Base-by-base conservation (phyloP, 2,329 filamentous ascomycete genomes). In the Scedosporium aurantiacum region DNA sequence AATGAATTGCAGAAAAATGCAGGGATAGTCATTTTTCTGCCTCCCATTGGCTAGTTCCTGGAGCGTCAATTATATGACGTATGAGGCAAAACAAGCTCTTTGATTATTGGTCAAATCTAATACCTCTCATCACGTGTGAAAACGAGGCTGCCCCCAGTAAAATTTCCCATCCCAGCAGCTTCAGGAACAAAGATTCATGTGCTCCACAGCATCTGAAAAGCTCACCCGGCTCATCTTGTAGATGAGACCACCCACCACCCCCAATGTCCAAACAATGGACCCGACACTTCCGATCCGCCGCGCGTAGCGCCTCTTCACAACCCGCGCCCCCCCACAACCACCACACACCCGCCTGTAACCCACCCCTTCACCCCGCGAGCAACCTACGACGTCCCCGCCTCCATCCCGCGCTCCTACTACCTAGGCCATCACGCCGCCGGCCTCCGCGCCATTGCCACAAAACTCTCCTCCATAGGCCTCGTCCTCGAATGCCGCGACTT, bases 401-500 rank as follows among this genome's bases (percentile, higher is more conserved):
- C 86, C 60, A 87, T 97, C 64, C 87, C 89, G 45, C 86, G 90
- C 66, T 94, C 93, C 63, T 99, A 97, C 76, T 99, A 90, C 76
- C 82, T 97, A 56, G 94, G 94, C 64, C 94, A 99, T 76, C 94
- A 99, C 79, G 84, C 85, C 63, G 82, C 89, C 8, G 94, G 90
- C 16, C 79, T 96, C 37, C 79, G 82, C 57, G 88, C 89, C 71
- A 96, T 97, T 87, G 89, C 90, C 71, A 83, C 83, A 45, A 81
- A 89, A 70, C 82, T 99, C 57, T 85, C 86, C 28, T 86, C 85
- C 64, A 89, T 97, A 68, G 89, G 92, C 69, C 85, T 97, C 52
- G 85, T 99, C 60, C 84, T 99, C 70, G 94, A 99, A 77, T 97
- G 92, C 73, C 89, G 94, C 70, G 94, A 99, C 77, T 91, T 91